These are phyloP conservation scores for Pyrus bretschneideri DNA, from an alignment of 306 rosid genomes.

Conservation along the genomic window DNA sequence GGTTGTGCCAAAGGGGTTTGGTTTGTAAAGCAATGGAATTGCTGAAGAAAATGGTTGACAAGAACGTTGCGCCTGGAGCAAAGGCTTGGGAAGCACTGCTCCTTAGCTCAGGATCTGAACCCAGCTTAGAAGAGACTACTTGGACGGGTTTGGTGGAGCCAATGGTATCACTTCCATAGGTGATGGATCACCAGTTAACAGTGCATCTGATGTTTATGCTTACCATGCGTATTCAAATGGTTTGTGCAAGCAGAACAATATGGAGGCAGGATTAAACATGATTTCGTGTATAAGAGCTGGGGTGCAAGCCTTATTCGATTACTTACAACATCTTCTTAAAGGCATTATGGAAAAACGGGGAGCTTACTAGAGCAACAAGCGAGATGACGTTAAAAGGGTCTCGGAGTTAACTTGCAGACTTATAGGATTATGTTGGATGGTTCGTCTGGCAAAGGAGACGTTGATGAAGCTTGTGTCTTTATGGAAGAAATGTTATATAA, in stretches of 20 bases:
- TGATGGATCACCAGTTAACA: not conserved
- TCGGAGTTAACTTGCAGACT: constrained; percentile 38
- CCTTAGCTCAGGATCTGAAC: constrained; percentile 24
- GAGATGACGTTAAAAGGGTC: constrained; percentile 52
- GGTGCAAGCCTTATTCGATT: constrained; percentile 59
- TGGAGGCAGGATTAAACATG: constrained; percentile 41
- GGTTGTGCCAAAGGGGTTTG: constrained; percentile 51
- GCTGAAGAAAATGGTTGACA: constrained; percentile 36
- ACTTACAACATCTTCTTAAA: constrained; percentile 55
- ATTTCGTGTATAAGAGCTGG: constrained; percentile 47
- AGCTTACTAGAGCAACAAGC: constrained; percentile 32
- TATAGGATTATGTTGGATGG: constrained; percentile 53
- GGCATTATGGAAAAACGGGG: constrained; percentile 33
- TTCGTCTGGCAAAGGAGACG: constrained; percentile 37
- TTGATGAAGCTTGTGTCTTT: constrained; percentile 44
- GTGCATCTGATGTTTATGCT: constrained; percentile 49
- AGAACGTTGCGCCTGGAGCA: constrained; percentile 38
- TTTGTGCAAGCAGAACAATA: constrained; percentile 55
- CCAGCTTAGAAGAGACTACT: constrained; percentile 28
- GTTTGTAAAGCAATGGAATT: constrained; percentile 37
- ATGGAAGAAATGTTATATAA: constrained; percentile 58
- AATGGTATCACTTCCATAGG: no score
- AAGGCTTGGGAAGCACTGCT: constrained; percentile 59
- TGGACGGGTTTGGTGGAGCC: constrained; percentile 33
- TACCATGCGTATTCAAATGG: constrained; percentile 58